These are phyloP conservation scores for Thymus mandschuricus DNA, from an alignment of 257 asterid genomes.

Conservation along the genomic window DNA sequence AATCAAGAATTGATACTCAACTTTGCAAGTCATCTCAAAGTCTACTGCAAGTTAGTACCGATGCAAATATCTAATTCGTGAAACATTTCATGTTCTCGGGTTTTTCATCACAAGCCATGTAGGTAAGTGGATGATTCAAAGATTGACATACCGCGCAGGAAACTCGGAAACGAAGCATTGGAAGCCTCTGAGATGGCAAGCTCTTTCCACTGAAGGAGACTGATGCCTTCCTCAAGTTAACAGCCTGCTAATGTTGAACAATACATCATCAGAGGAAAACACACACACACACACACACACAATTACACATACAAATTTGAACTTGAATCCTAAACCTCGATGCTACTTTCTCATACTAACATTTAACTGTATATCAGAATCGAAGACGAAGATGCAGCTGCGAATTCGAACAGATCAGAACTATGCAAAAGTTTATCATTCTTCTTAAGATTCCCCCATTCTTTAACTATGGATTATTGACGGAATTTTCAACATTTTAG, in stretches of 20 bases:
- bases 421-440: background rate
- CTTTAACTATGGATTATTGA: background rate
- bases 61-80: background rate
- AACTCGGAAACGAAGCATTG: conserved; percentile 58
- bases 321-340: background rate
- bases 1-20: background rate
- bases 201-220: conserved; percentile 51
- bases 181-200: conserved; percentile 47
- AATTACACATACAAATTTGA: background rate
- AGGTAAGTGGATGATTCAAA: background rate
- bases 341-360: too few species aligned
- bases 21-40: background rate
- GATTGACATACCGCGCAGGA: conserved; percentile 58
- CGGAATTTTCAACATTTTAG: background rate
- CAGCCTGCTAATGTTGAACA: conserved; percentile 37
- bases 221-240: conserved; percentile 43
- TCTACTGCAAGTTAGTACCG: background rate
- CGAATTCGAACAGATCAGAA: background rate
- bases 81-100: too few species aligned
- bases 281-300: background rate
- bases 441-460: background rate
- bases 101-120: background rate
- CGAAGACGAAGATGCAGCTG: background rate
- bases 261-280: conserved; percentile 6
- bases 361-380: background rate